Conservation (phyloP, 192 early-diverging fungal species). For the Geranomyces variabilis region DNA sequence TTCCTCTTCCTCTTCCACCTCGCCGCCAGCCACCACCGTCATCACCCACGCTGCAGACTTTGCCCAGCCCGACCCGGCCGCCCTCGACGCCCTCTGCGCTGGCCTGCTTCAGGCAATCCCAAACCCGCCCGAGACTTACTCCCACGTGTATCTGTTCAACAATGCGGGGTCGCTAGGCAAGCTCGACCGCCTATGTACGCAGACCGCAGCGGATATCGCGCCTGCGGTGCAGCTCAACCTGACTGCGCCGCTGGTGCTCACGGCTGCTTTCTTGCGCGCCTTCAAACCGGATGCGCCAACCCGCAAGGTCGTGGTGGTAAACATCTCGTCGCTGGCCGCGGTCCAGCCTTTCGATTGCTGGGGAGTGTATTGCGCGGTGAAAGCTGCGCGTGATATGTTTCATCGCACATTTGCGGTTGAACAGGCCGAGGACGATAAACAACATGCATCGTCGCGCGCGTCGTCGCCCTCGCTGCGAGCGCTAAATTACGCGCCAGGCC, state of each 20-base stretch:
- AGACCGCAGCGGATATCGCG: conserved; percentile 20
- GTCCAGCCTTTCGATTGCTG: conserved; percentile 77
- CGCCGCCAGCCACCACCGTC: background rate
- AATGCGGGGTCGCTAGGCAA: conserved; percentile 77
- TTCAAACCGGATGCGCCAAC: background rate
- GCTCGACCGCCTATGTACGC: conserved; percentile 44
- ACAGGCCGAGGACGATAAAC: conserved; percentile 36
- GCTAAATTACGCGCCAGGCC: conserved; percentile 87
- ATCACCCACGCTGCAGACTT: conserved; percentile 28
- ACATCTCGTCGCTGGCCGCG: conserved; percentile 72
- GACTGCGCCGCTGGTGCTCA: conserved; percentile 38
- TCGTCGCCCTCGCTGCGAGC: no score
- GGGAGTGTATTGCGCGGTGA: conserved; percentile 78
- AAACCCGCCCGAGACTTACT: conserved; percentile 12
- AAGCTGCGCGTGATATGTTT: conserved; percentile 83
- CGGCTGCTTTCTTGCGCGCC: conserved; percentile 32
- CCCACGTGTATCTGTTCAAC: conserved; percentile 60
- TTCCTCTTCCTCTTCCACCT: background rate
- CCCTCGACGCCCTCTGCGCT: conserved; percentile 26
- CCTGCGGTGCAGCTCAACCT: conserved; percentile 38
- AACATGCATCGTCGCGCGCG: conserved; percentile 33
- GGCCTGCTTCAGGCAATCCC: conserved; percentile 2
- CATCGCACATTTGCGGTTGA: conserved; percentile 73
- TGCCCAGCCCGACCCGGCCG: background rate
- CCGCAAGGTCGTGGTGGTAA: conserved; percentile 57